These are phyloP conservation scores for Garcia nutans DNA, from an alignment of 345 rosid genomes.

Conservation along the genomic window DNA sequence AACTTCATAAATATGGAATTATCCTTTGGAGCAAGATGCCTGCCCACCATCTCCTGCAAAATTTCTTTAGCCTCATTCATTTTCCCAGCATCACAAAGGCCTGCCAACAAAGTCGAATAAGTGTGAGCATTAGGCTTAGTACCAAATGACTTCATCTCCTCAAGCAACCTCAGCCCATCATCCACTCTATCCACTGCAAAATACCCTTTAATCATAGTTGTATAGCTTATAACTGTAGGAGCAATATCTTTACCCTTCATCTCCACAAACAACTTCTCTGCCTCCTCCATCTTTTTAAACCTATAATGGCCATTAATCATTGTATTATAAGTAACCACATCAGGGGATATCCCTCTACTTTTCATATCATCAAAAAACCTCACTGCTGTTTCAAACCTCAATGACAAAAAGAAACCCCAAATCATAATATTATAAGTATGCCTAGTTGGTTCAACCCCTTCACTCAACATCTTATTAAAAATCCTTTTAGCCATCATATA, in stretches of 20 bases:
- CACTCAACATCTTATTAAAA: slow-evolving; percentile 71
- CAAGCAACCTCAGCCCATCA: slow-evolving; percentile 68
- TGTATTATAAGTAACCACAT: slow-evolving; percentile 74
- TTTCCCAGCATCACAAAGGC: slow-evolving; percentile 71
- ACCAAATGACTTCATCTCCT: slow-evolving; percentile 71
- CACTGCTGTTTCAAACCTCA: slow-evolving; percentile 65
- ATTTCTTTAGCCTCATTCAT: slow-evolving; percentile 56
- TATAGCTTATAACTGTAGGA: slow-evolving; percentile 77
- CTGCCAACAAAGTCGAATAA: slow-evolving; percentile 75
- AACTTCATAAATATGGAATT: slow-evolving; percentile 65
- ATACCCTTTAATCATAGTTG: slow-evolving; percentile 87
- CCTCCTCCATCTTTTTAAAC: slow-evolving; percentile 77
- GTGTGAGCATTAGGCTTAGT: slow-evolving; percentile 72
- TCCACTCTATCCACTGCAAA: slow-evolving; percentile 52
- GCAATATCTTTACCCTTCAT: slow-evolving; percentile 70
- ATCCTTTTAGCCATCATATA: slow-evolving; percentile 92
- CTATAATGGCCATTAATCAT: slow-evolving; percentile 71
- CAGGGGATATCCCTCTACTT: slow-evolving; percentile 51
- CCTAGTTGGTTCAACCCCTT: slow-evolving; percentile 70
- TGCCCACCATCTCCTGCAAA: slow-evolving; percentile 67
- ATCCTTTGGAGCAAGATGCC: slow-evolving; percentile 66
- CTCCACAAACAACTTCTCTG: slow-evolving; percentile 76
- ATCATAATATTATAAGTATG: slow-evolving; percentile 81
- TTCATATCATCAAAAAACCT: slow-evolving; percentile 86
- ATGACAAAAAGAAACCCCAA: slow-evolving; percentile 82